phyloP scores from a whole-genome alignment of 2,329 filamentous ascomycete genomes.

The Aspergillus fructus region DNA sequence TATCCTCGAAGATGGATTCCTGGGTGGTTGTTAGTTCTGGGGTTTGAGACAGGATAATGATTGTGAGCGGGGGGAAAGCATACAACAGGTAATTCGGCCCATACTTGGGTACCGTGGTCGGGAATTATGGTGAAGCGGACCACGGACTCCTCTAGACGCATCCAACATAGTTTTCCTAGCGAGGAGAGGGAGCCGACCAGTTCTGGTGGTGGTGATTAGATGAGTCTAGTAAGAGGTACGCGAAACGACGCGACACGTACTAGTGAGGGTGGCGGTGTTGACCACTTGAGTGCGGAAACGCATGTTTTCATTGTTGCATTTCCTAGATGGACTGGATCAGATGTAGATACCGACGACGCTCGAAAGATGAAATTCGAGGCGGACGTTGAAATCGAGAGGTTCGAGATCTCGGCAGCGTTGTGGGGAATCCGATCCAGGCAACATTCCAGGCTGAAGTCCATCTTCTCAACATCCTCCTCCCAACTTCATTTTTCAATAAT shows the following conservation, averaged over 20 bases:
- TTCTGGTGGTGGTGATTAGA: slow-evolving; percentile 43
- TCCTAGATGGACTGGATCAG: not conserved
- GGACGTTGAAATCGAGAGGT: not conserved
- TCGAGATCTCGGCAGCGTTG: not conserved
- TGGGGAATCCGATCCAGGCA: not conserved
- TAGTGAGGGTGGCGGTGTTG: slow-evolving; percentile 49
- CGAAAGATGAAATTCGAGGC: not conserved
- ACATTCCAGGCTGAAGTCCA: not conserved
- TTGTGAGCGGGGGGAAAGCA: slow-evolving; percentile 12
- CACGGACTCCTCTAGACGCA: slow-evolving; percentile 81
- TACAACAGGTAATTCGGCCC: slow-evolving; percentile 67
- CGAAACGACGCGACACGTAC: slow-evolving; percentile 34
- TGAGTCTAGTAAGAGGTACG: slow-evolving; percentile 18
- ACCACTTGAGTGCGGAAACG: slow-evolving; percentile 34
- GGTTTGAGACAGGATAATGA: not conserved
- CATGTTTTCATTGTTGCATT: slow-evolving; percentile 23
- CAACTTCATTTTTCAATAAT: too few species aligned
- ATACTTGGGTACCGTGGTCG: slow-evolving; percentile 92
- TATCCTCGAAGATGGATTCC: slow-evolving; percentile 82
- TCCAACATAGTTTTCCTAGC: slow-evolving; percentile 82
- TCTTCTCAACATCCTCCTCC: too few species aligned
- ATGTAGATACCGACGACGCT: not conserved
- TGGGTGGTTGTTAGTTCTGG: slow-evolving; percentile 15
- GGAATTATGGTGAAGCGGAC: slow-evolving; percentile 95
- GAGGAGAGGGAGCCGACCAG: slow-evolving; percentile 63